A percentile compares a stretch with the other conserved stretches of the same genome.
Conservation (phyloP, 1,284 basidiomycete species). For the Microbotryum violaceum region DNA sequence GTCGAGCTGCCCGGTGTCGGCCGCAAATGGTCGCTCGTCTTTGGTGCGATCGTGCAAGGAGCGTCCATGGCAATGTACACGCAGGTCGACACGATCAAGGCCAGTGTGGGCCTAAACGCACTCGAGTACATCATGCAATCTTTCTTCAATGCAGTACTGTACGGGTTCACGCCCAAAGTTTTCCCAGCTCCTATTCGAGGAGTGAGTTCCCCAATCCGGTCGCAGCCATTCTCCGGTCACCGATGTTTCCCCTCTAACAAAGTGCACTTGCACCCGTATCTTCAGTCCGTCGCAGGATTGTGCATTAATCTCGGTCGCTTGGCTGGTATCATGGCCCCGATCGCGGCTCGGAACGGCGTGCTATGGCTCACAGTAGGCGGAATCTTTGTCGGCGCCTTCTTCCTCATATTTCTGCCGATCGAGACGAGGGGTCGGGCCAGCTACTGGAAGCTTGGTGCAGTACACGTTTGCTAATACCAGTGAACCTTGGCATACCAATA, state of each 20-base stretch:
- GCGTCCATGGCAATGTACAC: slow-evolving; percentile 5
- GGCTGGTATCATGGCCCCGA: slow-evolving; percentile 5
- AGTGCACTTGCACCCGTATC: neutral
- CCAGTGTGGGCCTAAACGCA: slow-evolving; percentile 4
- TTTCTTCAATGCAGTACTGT: neutral
- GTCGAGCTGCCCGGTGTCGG: slow-evolving; percentile 56
- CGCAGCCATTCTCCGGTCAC: too few species aligned
- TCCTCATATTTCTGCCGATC: slow-evolving; percentile 1
- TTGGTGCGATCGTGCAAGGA: slow-evolving; percentile 6
- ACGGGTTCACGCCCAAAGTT: slow-evolving; percentile 4
- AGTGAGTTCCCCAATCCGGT: neutral
- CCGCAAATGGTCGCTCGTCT: slow-evolving; percentile 52
- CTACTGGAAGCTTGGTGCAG: neutral
- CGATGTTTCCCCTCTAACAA: neutral
- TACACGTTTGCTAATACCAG: too few species aligned
- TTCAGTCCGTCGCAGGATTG: slow-evolving; percentile 1
- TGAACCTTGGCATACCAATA: too few species aligned
- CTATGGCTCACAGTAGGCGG: slow-evolving; percentile 5
- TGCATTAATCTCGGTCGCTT: slow-evolving; percentile 6
- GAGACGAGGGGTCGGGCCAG: neutral
- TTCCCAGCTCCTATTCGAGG: slow-evolving; percentile 5
- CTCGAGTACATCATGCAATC: slow-evolving; percentile 4
- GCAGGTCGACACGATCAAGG: neutral
- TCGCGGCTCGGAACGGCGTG: slow-evolving; percentile 6
- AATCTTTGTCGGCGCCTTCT: neutral